Base-by-base conservation (phyloP, 148 eudicot genomes). In the Silene latifolia region DNA sequence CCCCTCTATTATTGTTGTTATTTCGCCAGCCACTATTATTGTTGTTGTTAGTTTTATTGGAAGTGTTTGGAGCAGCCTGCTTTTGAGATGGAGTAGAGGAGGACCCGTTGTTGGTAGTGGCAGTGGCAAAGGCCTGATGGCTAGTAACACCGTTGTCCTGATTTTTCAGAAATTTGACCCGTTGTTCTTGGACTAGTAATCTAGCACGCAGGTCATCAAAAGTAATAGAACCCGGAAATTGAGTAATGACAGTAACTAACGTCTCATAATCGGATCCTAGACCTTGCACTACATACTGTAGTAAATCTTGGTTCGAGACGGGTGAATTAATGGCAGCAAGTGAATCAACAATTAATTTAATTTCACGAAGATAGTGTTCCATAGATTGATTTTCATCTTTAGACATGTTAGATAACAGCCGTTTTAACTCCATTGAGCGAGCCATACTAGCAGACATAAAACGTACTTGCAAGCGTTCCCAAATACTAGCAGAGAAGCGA, bases 401-500 rank as follows among this genome's bases (percentile, higher is more conserved):
- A 27, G 20, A 0, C 35, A 59, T 20, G 35, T 20, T 29, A 4
- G 53, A 7, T 1, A 72, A 8, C 15, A 58, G 5, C 0, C 54
- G 2, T 10, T 59, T 72, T 4, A 73, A 14, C 24, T 73, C 67
- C 20, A 73, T 59, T 2, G 65, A 60, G 0, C 27, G 35, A 9
- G 35, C 60, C 13, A 70, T 6, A 53, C 73, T 51, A 51, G 61
- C 61, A 70, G 39, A 51, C 73, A 70, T 53, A 11, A 73, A 73
- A 0, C 67, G 19, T 18, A 7, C 7, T 21, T 20, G 54, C 3
- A 72, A 39, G 1, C 39, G 54, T 20, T 32, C 56, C 75, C 75
- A 72, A n/a, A 72, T 59, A 0, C n/a, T 18, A 15, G 4, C 47
- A 8, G 54, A 59, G 1, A n/a, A n/a, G 5, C 44, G 20, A 5